Evolutionary conservation across 257 asterid genomes (phyloP).

Genomic region (Salvia rosmarinus): DNA sequence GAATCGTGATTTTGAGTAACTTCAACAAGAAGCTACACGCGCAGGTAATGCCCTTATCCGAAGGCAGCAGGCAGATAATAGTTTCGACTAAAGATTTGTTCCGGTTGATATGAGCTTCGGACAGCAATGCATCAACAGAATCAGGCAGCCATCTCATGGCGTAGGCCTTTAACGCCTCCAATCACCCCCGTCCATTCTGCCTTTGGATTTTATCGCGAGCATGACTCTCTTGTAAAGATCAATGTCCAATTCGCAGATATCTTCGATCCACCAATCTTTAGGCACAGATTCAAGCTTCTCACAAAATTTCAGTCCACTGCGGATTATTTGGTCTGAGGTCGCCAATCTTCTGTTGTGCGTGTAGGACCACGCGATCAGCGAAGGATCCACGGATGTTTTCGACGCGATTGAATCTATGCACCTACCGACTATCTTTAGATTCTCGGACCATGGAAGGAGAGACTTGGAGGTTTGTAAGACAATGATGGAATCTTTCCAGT

Average conservation of each 20-base stretch:
- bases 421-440: slow-evolving; percentile 71
- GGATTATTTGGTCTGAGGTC: slow-evolving; percentile 51
- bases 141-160: slow-evolving; percentile 89
- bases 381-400: slow-evolving; percentile 85
- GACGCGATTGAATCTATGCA: slow-evolving; percentile 85
- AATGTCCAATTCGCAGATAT: slow-evolving; percentile 80
- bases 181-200: slow-evolving; percentile 76
- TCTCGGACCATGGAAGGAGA: slow-evolving; percentile 82
- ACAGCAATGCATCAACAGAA: slow-evolving; percentile 68
- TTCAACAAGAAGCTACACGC: slow-evolving; percentile 78
- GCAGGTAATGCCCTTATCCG: slow-evolving; percentile 63
- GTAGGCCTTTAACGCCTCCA: slow-evolving; percentile 78
- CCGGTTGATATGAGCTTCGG: slow-evolving; percentile 65
- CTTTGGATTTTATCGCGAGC: slow-evolving; percentile 77
- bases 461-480: slow-evolving; percentile 78
- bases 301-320: slow-evolving; percentile 43
- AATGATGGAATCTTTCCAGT: slow-evolving; percentile 94
- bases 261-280: slow-evolving; percentile 95
- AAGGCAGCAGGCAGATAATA: slow-evolving; percentile 78
- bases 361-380: slow-evolving; percentile 80
- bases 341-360: slow-evolving; percentile 66
- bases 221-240: slow-evolving; percentile 78
- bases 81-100: slow-evolving; percentile 78
- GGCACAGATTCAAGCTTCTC: slow-evolving; percentile 61
- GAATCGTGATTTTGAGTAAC: slow-evolving; percentile 71